Percentiles rank a stretch among this genome's conserved stretches.
Evolutionary conservation across 352 stramenopile genomes (phyloP).

Genomic region (Phytophthora syringae): DNA sequence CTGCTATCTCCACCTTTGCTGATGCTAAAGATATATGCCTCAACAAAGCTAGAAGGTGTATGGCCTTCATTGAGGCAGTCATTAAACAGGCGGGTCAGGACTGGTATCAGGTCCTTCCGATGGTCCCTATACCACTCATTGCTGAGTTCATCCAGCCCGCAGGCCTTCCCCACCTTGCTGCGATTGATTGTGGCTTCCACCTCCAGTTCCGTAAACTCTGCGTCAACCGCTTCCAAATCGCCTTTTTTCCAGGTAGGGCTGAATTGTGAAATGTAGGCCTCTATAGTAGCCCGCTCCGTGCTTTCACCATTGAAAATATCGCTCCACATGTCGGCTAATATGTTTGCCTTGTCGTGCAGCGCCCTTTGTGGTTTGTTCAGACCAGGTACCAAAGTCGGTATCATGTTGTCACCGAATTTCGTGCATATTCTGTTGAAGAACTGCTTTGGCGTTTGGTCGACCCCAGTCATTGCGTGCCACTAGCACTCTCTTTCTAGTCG

Average conservation of each 20-base stretch:
- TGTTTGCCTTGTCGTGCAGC: constrained; percentile 5
- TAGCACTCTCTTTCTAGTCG: not conserved
- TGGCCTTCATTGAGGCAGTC: not conserved
- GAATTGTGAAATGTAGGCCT: no score
- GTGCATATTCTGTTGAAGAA: constrained; percentile 10
- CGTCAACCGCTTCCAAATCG: not conserved
- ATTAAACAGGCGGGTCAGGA: not conserved
- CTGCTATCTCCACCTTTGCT: constrained; percentile 4
- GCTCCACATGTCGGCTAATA: not conserved
- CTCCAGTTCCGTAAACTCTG: not conserved
- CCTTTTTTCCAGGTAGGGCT: not conserved
- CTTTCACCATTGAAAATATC: not conserved
- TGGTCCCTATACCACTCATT: constrained; percentile 6
- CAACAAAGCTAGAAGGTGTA: not conserved
- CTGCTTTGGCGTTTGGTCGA: not conserved
- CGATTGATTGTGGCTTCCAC: not conserved
- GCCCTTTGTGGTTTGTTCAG: not conserved
- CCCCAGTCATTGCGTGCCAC: not conserved
- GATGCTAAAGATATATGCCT: constrained; percentile 9
- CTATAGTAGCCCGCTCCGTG: no score
- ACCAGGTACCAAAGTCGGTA: not conserved
- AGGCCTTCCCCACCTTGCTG: not conserved
- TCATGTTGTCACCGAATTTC: constrained; percentile 10
- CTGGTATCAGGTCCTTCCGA: not conserved
- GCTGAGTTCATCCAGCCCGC: not conserved